Conservation (phyloP, 768 basidiomycete genomes). For the Pulveroboletus frians region DNA sequence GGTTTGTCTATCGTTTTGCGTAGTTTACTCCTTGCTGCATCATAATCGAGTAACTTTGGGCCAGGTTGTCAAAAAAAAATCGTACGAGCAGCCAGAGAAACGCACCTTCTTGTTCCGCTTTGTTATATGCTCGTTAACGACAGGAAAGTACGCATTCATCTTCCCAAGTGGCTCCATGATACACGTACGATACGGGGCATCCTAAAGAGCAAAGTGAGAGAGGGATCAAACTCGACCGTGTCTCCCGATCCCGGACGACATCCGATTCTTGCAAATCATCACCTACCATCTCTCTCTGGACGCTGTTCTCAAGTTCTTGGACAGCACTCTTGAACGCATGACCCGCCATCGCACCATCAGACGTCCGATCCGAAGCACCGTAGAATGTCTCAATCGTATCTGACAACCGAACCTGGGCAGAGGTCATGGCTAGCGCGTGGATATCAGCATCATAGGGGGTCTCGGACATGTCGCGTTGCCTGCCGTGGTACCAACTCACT, state of each 20-base stretch:
- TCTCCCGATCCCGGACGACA: not conserved
- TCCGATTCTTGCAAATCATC: not conserved
- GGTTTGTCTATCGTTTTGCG: conserved; percentile 91
- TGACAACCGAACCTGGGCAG: conserved; percentile 87
- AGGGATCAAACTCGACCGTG: conserved; percentile 1
- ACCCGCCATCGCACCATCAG: conserved; percentile 93
- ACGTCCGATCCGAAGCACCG: conserved; percentile 72
- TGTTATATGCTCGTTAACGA: conserved; percentile 87
- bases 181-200: conserved; percentile 89
- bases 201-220: conserved; percentile 41
- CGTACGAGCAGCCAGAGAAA: not conserved
- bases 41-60: conserved; percentile 86
- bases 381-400: conserved; percentile 95
- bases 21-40: conserved; percentile 83
- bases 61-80: not conserved
- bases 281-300: conserved; percentile 79
- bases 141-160: conserved; percentile 92
- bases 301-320: conserved; percentile 84
- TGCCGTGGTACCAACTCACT: conserved; percentile 40
- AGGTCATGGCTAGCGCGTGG: conserved; percentile 70
- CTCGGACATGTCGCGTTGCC: not conserved
- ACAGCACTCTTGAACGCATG: conserved; percentile 95
- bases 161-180: conserved; percentile 94
- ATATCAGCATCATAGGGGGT: not conserved
- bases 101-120: conserved; percentile 95